phyloP scores from a whole-genome alignment of 495 filamentous ascomycete species.

The Cryomyces minteri region DNA sequence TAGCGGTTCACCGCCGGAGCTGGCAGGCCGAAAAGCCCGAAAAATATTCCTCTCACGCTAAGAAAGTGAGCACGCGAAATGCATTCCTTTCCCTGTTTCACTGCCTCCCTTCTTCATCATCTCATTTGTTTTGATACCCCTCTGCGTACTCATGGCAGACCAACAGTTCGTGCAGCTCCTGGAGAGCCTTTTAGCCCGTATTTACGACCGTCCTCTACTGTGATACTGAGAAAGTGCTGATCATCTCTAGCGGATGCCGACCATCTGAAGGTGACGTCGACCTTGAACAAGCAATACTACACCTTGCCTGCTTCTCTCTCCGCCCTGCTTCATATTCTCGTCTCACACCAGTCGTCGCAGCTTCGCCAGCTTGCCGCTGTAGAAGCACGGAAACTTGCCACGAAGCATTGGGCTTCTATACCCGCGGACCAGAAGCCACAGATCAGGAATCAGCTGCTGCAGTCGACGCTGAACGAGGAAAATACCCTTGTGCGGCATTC shows the following conservation, averaged over 20 bases:
- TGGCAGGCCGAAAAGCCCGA: too few species aligned
- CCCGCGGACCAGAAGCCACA: conserved; percentile 48
- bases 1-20: too few species aligned
- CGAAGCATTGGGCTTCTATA: conserved; percentile 65
- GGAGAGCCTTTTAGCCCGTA: conserved; percentile 25
- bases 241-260: conserved; percentile 46
- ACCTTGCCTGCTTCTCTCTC: conserved; percentile 64
- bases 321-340: conserved; percentile 68
- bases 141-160: conserved; percentile 21
- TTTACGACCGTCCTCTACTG: conserved; percentile 2
- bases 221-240: neutral
- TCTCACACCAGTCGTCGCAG: conserved; percentile 47
- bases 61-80: neutral
- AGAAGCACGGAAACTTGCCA: conserved; percentile 60
- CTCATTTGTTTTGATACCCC: too few species aligned
- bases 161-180: conserved; percentile 28
- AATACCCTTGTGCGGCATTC: conserved; percentile 63
- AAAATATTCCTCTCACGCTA: too few species aligned
- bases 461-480: conserved; percentile 62
- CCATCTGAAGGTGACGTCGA: conserved; percentile 75
- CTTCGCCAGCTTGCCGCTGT: conserved; percentile 82
- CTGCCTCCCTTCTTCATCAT: neutral
- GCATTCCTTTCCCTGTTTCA: neutral
- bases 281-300: conserved; percentile 83
- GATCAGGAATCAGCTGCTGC: conserved; percentile 63